Percentiles rank a stretch among this genome's conserved stretches.
phyloP scores from a whole-genome alignment of 23 red algal species.

The Cyanidiococcus yangmingshanensis region DNA sequence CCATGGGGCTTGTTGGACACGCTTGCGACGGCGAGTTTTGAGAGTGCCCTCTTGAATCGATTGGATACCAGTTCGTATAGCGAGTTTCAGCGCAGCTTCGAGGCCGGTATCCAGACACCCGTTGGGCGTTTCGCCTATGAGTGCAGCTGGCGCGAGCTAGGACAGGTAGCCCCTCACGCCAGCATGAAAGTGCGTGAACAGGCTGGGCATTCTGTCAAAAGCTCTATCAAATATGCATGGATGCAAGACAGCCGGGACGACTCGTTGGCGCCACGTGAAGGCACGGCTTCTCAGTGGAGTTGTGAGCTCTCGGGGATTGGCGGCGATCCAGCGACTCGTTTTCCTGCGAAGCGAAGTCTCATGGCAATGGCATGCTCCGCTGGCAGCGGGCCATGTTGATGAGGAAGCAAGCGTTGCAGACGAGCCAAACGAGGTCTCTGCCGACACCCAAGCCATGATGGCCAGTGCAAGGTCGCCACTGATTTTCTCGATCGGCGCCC shows the following conservation, averaged over 20 bases:
- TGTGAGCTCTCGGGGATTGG: slow-evolving; percentile 20
- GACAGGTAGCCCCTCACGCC: slow-evolving; percentile 27
- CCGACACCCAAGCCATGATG: not conserved
- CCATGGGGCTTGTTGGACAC: slow-evolving; percentile 1
- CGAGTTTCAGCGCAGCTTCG: slow-evolving; percentile 16
- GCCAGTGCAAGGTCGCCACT: slow-evolving; percentile 10
- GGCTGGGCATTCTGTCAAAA: slow-evolving; percentile 52
- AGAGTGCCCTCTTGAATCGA: slow-evolving; percentile 3
- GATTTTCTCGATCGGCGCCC: slow-evolving; percentile 17
- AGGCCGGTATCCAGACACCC: slow-evolving; percentile 12
- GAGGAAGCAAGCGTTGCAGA: not conserved
- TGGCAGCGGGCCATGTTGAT: not conserved
- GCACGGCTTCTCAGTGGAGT: not conserved
- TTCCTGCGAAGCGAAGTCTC: not conserved
- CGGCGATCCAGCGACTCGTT: not conserved
- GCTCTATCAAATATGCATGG: slow-evolving; percentile 33
- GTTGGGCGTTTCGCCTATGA: slow-evolving; percentile 22
- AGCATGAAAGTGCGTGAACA: slow-evolving; percentile 51
- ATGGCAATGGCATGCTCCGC: not conserved
- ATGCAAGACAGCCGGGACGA: slow-evolving; percentile 47
- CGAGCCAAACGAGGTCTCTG: not conserved
- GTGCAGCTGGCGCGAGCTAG: slow-evolving; percentile 36
- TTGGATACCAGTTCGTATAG: slow-evolving; percentile 13
- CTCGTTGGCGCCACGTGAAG: slow-evolving; percentile 36
- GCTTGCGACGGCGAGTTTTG: not conserved